Base-by-base conservation (phyloP, 2,329 filamentous ascomycete genomes). In the Nothopassalora personata region DNA sequence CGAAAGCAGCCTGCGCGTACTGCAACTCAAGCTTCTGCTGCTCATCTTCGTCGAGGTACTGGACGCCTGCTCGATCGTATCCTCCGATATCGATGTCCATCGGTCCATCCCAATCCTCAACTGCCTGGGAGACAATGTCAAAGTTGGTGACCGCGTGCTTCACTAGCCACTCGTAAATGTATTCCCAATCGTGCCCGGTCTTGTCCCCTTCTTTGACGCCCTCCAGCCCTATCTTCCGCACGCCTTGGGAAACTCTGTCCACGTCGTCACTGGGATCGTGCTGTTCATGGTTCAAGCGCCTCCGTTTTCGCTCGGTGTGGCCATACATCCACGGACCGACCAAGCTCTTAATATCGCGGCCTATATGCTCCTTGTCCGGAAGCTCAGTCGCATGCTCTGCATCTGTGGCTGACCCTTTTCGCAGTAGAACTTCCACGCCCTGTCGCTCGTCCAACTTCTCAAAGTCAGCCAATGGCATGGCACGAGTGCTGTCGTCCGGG, bases 241-340 rank as follows among this genome's bases (percentile, higher is more conserved):
- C 57, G 1, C 56, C 46, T 1, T 60, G 19, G 5, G 54, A 48
- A 18, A 63, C 45, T n/a, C 54, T 56, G 9, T 63, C 55, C 1
- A 56, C 60, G 45, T 58, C 51, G 2, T 28, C 48, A 5, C 49
- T 53, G 11, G 39, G 18, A 10, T 57, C 51, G 43, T 60, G 27
- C 10, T 54, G 31, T 7, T 59, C 28, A 27, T 58, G 59, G n/a
- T 60, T 57, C 13, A 70, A 53, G 58, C 67, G 69, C 43, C 70
- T 74, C 62, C 74, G 71, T 60, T 80, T 81, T 77, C 86, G 86
- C 56, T 86, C 82, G 19, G 74, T 79, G 53, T 85, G 79, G 49
- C 84, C 85, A 67, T 88, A 85, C 52, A 91, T 76, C 89, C 89
- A 93, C 1, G 89, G 89, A 0, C 85, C 86, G 53, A 92, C 75